Evolutionary conservation across 106 monocot species (phyloP).

Genomic region (Gastrodia elata): DNA sequence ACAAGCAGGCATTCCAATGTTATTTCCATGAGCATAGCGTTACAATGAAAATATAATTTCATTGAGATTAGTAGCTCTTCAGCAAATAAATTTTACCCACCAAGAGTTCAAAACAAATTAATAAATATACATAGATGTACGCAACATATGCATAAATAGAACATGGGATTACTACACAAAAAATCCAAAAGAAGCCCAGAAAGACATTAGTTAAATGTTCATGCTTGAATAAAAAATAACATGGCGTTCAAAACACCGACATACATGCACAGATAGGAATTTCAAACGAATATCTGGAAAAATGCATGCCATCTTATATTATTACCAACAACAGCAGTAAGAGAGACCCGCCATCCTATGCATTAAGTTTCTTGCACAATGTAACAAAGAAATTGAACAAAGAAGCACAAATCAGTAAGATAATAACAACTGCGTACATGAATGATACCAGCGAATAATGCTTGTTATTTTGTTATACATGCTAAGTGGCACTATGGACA

Average conservation of each 20-base stretch:
- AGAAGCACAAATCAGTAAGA: not conserved
- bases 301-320: constrained; percentile 47
- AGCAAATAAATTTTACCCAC: not conserved
- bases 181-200: not conserved
- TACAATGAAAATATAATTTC: too few species aligned
- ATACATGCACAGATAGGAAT: not conserved
- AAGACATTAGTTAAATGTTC: not conserved
- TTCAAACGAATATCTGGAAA: not conserved
- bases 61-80: not conserved
- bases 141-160: too few species aligned
- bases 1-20: not conserved
- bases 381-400: not conserved
- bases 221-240: not conserved
- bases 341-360: constrained; percentile 83
- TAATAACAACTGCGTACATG: not conserved
- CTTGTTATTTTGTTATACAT: not conserved
- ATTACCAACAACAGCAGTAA: constrained; percentile 49
- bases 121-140: too few species aligned
- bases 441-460: not conserved
- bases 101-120: not conserved
- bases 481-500: constrained; percentile 2
- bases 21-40: not conserved
- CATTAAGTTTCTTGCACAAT: constrained; percentile 82
- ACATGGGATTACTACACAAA: not conserved
- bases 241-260: not conserved